Conservation (phyloP, 345 rosid genomes). For the Melaleuca alternifolia region DNA sequence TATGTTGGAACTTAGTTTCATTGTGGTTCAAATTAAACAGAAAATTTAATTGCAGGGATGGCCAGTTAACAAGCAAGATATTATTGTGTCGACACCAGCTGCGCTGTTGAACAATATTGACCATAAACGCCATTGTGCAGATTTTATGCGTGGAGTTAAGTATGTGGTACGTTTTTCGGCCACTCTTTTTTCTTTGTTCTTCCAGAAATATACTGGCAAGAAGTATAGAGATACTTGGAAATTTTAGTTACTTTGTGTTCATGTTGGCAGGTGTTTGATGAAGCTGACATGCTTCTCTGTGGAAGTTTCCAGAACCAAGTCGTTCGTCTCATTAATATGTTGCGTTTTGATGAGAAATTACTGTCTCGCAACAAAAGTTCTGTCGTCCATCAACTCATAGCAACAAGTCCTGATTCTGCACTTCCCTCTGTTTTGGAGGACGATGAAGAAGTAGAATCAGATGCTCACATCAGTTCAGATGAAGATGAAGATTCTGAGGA, state of each 20-base stretch:
- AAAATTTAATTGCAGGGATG: constrained; percentile 58
- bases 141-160: constrained; percentile 58
- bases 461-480: constrained; percentile 21
- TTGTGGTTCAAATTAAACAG: constrained; percentile 6
- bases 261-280: constrained; percentile 78
- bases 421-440: constrained; percentile 15
- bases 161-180: constrained; percentile 50
- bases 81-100: constrained; percentile 85
- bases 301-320: constrained; percentile 91
- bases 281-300: constrained; percentile 94
- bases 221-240: not conserved
- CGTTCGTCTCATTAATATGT: constrained; percentile 65
- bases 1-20: not conserved
- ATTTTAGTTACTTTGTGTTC: not conserved
- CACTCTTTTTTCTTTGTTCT: not conserved
- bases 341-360: constrained; percentile 76
- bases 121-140: constrained; percentile 29
- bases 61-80: constrained; percentile 65
- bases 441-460: constrained; percentile 10
- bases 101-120: constrained; percentile 77
- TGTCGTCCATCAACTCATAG: constrained; percentile 12
- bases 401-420: constrained; percentile 13
- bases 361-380: constrained; percentile 37
- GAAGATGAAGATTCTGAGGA: constrained; percentile 29
- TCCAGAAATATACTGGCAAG: not conserved